phyloP scores from a whole-genome alignment of 2,329 filamentous ascomycete genomes.

The Colletotrichum orchidophilum region DNA sequence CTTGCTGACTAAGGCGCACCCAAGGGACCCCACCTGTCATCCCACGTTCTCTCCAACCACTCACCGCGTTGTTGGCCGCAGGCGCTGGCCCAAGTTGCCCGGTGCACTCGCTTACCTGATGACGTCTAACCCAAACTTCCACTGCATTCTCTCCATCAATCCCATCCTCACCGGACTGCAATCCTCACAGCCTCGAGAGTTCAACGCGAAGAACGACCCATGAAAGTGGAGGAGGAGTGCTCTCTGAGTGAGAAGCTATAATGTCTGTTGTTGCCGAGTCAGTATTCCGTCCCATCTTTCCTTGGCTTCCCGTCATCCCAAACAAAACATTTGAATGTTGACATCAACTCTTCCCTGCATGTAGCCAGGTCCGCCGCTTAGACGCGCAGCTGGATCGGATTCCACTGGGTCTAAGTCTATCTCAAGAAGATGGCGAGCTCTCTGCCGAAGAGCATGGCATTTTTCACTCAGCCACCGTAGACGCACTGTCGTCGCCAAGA shows the following conservation, averaged over 20 bases:
- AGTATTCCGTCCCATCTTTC: constrained; percentile 39
- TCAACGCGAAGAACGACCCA: constrained; percentile 2
- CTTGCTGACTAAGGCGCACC: constrained; percentile 14
- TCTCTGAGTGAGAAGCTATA: constrained; percentile 33
- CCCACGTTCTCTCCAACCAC: constrained; percentile 2
- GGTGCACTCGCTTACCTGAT: constrained; percentile 30
- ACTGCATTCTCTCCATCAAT: not conserved
- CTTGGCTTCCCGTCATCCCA: constrained; percentile 12
- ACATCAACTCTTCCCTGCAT: constrained; percentile 35
- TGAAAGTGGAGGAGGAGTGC: constrained; percentile 31
- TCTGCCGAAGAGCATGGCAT: constrained; percentile 47
- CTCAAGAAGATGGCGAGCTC: constrained; percentile 34
- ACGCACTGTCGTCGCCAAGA: constrained; percentile 60
- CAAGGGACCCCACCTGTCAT: constrained; percentile 16
- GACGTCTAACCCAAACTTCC: constrained; percentile 24
- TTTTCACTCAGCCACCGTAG: constrained; percentile 42
- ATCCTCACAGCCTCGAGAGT: constrained; percentile 3
- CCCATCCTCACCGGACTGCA: constrained; percentile 24
- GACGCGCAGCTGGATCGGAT: constrained; percentile 74
- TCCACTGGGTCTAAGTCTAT: constrained; percentile 49
- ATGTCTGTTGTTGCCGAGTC: constrained; percentile 60
- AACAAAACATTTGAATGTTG: constrained; percentile 25
- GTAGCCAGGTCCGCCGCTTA: constrained; percentile 68
- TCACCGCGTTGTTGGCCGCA: constrained; percentile 2
- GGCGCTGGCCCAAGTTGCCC: constrained; percentile 14